Evolutionary conservation across 2,329 filamentous ascomycete genomes (phyloP), one percentile per base, ranked within the genome.

Genomic region (Helotiales sp.): DNA sequence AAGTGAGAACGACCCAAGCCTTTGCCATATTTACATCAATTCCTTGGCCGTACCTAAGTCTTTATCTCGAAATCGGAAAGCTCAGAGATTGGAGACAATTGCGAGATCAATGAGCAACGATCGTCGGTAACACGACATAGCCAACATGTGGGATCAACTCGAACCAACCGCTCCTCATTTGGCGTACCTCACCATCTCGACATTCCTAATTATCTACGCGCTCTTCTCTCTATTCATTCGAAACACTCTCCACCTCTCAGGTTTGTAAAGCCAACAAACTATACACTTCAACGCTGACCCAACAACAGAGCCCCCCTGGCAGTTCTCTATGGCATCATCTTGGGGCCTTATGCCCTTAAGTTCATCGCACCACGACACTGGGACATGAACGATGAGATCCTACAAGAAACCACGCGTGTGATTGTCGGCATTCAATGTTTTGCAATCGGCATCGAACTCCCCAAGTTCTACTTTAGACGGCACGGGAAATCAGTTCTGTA

Each of bases 341-440:
- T 91, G 70, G 89, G 89, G 1, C 89, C 88, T 3, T 87, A 90
- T 79, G 88, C 86, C 2, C 87, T 89, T 47, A 82, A 88, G 71
- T 79, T 91, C 20, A 89, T 91, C 74, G 83, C 89, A 71, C 89
- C 84, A 28, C 64, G 78, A 62, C 78, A 81, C 59, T 91, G 89
- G 89, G 89, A 89, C 37, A 89, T 91, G 68, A 83, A 86, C 52
- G 89, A 91, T 74, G 84, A 89, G 71, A 88, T 91, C 71, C 90
- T 89, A 0, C 83, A 91, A 34, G 89, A 91, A 72, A 89, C 89
- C 76, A 89, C 89, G n/a, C 86, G 89, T 68, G 88, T 91, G 64
- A 89, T 91, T 62, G 82, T 92, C 47, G 89, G 91, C 59, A 88
- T 91, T 32, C 89, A 91, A 82, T 91, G 89, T 82, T 91, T 91